Percentiles rank a stretch among this genome's conserved stretches.
Evolutionary conservation across 2,329 filamentous ascomycete species (phyloP).

Genomic region (Verticillium dahliae): DNA sequence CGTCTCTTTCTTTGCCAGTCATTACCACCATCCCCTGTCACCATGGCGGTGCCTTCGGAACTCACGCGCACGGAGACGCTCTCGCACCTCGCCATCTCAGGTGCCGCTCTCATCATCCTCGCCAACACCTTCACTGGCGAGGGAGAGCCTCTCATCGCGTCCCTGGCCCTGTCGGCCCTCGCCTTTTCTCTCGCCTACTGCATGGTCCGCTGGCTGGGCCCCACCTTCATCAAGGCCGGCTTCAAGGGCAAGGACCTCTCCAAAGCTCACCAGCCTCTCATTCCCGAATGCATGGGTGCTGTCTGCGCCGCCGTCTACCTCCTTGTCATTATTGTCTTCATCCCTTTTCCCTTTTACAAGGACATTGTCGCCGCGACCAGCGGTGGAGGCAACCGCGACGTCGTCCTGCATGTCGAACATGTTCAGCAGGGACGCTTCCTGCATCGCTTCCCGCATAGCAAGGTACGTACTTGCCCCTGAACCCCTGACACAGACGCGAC

Average conservation of each 20-base stretch:
- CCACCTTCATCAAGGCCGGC: conserved; percentile 80
- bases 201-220: conserved; percentile 88
- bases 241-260: conserved; percentile 86
- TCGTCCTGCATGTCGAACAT: conserved; percentile 66
- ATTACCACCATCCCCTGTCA: background rate
- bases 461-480: conserved; percentile 44
- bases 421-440: conserved; percentile 79
- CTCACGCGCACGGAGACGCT: conserved; percentile 47
- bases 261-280: conserved; percentile 61
- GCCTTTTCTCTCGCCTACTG: conserved; percentile 78
- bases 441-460: conserved; percentile 90
- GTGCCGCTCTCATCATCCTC: conserved; percentile 66
- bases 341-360: conserved; percentile 97
- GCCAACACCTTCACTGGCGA: conserved; percentile 76
- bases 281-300: conserved; percentile 95
- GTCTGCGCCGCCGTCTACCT: conserved; percentile 91
- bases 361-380: conserved; percentile 94
- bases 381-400: conserved; percentile 85
- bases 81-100: conserved; percentile 54
- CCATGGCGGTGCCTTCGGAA: background rate
- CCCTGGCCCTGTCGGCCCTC: conserved; percentile 76
- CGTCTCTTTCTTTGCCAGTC: background rate
- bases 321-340: conserved; percentile 81
- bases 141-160: conserved; percentile 84
- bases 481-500: background rate